phyloP scores from a whole-genome alignment of 31 red algal genomes.

The Bonnemaisonia californica region DNA sequence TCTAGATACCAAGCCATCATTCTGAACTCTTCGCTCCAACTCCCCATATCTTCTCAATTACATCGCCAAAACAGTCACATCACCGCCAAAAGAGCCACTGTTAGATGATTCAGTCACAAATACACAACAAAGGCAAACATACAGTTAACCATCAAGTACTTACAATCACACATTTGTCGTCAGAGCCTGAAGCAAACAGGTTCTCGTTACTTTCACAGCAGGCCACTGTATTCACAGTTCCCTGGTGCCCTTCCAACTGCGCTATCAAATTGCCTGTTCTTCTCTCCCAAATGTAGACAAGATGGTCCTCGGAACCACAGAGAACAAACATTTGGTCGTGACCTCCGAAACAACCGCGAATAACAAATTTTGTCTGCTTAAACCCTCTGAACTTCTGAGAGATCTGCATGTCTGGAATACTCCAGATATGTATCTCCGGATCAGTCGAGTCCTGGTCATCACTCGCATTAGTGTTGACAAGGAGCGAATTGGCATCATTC shows the following conservation, averaged over 20 bases:
- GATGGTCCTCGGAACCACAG: constrained; percentile 72
- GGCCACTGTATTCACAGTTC: constrained; percentile 79
- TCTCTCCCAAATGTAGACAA: constrained; percentile 82
- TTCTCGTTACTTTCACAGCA: constrained; percentile 62
- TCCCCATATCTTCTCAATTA: no score
- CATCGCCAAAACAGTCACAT: no score
- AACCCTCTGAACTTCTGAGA: constrained; percentile 52
- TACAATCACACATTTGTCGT: constrained; percentile 70
- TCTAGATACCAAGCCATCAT: no score
- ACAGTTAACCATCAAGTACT: no score
- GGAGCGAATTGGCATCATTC: constrained; percentile 34
- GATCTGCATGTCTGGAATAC: constrained; percentile 46
- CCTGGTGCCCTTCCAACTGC: constrained; percentile 57
- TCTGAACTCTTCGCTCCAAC: no score
- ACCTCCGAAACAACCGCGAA: constrained; percentile 77
- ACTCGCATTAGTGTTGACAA: constrained; percentile 56
- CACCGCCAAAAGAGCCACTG: no score
- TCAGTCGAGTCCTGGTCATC: constrained; percentile 48
- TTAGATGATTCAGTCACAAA: no score
- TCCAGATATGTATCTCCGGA: constrained; percentile 80
- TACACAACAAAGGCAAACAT: no score
- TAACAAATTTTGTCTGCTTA: constrained; percentile 73
- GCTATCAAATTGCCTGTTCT: constrained; percentile 62
- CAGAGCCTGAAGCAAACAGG: constrained; percentile 70
- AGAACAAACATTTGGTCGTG: constrained; percentile 78